A percentile compares a stretch with the other conserved stretches of the same genome.
Evolutionary conservation across 495 filamentous ascomycete genomes (phyloP).

Genomic region (Cudoniella acicularis): DNA sequence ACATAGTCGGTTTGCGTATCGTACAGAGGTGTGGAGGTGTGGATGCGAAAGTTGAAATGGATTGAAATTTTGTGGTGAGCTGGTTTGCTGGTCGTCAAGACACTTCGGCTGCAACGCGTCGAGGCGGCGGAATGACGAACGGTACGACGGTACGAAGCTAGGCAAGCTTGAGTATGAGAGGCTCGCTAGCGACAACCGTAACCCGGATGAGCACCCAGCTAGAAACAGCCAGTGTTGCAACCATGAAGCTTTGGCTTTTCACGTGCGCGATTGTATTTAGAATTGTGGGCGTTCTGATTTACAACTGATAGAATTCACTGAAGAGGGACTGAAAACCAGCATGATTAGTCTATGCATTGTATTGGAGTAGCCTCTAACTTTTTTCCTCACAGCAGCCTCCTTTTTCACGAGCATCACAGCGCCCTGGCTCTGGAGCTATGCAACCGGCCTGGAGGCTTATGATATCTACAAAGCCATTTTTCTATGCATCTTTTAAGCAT

Average conservation of each 20-base stretch:
- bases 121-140: background rate
- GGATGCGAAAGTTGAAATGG: background rate
- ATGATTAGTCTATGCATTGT: background rate
- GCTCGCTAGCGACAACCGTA: background rate
- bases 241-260: no score
- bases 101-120: background rate
- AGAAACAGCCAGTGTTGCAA: background rate
- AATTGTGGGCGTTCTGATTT: no score
- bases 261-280: no score
- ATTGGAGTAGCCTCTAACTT: background rate
- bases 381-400: background rate
- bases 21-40: conserved; percentile 4
- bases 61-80: background rate
- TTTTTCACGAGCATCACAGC: background rate
- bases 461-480: background rate
- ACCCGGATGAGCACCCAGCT: background rate
- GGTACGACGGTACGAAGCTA: background rate
- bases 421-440: background rate
- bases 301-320: background rate
- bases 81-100: background rate
- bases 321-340: background rate
- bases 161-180: background rate
- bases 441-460: background rate
- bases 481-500: background rate
- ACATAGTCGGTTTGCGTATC: conserved; percentile 53